Evolutionary conservation across 176 grass and related monocot species (phyloP), one percentile per base, ranked within the genome.

Genomic region (Alopecurus myosuroides): DNA sequence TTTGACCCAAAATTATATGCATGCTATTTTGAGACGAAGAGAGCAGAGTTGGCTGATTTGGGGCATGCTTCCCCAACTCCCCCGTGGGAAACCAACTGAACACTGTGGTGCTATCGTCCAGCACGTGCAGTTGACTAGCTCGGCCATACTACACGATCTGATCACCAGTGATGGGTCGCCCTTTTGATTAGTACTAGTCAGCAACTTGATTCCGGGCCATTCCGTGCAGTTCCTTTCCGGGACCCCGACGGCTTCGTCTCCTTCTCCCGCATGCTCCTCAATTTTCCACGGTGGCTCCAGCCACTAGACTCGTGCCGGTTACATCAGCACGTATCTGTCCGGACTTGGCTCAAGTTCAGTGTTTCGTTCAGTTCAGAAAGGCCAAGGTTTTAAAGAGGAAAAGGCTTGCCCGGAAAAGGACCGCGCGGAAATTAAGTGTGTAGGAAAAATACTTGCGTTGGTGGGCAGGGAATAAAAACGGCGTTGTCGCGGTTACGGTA

Each of bases 61-160:
- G 11, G 56, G 66, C 23, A 9, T 22, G 1, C 9, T 11, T 34
- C 19, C 33, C 7, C 36, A 2, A 29, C 65, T 57, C 29, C 4
- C 14, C 5, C 23, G 71, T 82, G 72, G 22, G 49, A 87, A 88
- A 83, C 19, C 50, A 46, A 26, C 33, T 31, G n/a, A 41, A 5
- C 22, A 5, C 29, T 52, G 42, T 20, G n/a, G 17, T 4, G 31
- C 3, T 25, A 26, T 64, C 10, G 82, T 78, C 81, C 3, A 72
- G 74, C 86, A 78, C 86, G 86, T 79, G 86, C 67, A 23, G 4
- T 64, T 88, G 75, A 88, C 86, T 37, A 29, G 26, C n/a, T n/a
- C 11, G 5, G 37, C 25, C 23, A 11, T 28, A 11, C 22, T 14
- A 36, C 60, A 63, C 28, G 62, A 65, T 44, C 25, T 28, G 39